These are phyloP conservation scores for Mycocentrospora acerina DNA, from an alignment of 2,329 filamentous ascomycete species.

Conservation along the genomic window DNA sequence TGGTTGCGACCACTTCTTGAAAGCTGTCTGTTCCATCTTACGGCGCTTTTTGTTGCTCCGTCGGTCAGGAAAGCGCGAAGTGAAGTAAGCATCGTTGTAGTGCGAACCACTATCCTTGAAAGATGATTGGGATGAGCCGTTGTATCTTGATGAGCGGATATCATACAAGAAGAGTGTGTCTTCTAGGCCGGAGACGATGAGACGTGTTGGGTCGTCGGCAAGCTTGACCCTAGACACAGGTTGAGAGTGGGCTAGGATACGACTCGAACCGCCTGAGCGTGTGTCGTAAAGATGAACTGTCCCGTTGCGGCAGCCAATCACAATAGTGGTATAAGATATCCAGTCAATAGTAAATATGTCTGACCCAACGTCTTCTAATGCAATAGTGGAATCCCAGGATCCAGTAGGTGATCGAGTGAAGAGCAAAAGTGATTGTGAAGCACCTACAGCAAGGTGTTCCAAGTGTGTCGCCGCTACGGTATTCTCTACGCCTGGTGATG, in stretches of 20 bases:
- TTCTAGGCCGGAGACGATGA: constrained; percentile 31
- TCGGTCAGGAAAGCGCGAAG: constrained; percentile 7
- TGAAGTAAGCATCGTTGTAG: constrained; percentile 19
- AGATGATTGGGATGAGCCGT: neutral
- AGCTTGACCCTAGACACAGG: constrained; percentile 25
- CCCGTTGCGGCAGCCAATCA: constrained; percentile 35
- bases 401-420: constrained; percentile 22
- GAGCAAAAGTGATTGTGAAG: constrained; percentile 26
- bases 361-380: constrained; percentile 9
- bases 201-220: constrained; percentile 26
- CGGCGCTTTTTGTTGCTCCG: constrained; percentile 14
- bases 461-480: constrained; percentile 20
- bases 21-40: constrained; percentile 9
- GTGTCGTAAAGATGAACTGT: constrained; percentile 37
- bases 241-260: constrained; percentile 28
- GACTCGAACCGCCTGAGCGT: constrained; percentile 24
- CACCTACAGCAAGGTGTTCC: constrained; percentile 37
- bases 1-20: constrained; percentile 24
- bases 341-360: constrained; percentile 40
- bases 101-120: constrained; percentile 9
- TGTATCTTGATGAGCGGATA: constrained; percentile 22
- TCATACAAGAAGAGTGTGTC: constrained; percentile 36
- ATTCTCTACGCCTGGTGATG: constrained; percentile 8
- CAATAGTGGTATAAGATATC: constrained; percentile 33
- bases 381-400: constrained; percentile 19